Percentiles rank a stretch among this genome's conserved stretches.
These are phyloP conservation scores for Boletus smithii DNA, from an alignment of 1,284 basidiomycete genomes.

Conservation along the genomic window DNA sequence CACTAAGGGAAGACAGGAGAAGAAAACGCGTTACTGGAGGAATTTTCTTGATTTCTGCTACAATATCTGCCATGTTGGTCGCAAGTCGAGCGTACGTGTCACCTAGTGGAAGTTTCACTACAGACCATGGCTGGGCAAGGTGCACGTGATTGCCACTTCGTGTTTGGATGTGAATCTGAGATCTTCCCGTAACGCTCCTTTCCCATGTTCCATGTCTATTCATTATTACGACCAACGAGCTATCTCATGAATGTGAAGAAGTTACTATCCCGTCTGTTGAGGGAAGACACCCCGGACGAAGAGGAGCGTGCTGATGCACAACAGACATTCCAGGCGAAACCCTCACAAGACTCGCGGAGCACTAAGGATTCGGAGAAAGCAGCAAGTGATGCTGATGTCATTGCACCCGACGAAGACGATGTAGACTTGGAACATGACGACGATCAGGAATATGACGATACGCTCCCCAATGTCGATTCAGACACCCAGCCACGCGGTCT, in stretches of 20 bases:
- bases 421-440: conserved; percentile 10
- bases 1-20: conserved; percentile 54
- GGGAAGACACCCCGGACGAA: conserved; percentile 18
- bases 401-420: neutral
- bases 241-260: conserved; percentile 18
- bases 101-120: too few relatives aligned
- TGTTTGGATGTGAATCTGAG: too few relatives aligned
- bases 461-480: neutral
- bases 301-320: conserved; percentile 6
- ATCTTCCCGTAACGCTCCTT: too few relatives aligned
- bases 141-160: too few relatives aligned
- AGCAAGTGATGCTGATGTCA: neutral
- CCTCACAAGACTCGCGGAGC: neutral
- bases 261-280: conserved; percentile 1
- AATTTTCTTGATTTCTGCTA: conserved; percentile 72
- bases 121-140: too few relatives aligned
- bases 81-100: too few relatives aligned
- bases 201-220: conserved; percentile 11
- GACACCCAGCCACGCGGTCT: conserved; percentile 1
- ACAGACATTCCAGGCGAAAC: neutral
- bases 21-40: conserved; percentile 82
- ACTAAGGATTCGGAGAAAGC: conserved; percentile 3
- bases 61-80: conserved; percentile 34
- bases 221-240: neutral
- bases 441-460: conserved; percentile 5